phyloP scores from a whole-genome alignment of 2,329 filamentous ascomycete species.

The Metarhizium anisopliae region DNA sequence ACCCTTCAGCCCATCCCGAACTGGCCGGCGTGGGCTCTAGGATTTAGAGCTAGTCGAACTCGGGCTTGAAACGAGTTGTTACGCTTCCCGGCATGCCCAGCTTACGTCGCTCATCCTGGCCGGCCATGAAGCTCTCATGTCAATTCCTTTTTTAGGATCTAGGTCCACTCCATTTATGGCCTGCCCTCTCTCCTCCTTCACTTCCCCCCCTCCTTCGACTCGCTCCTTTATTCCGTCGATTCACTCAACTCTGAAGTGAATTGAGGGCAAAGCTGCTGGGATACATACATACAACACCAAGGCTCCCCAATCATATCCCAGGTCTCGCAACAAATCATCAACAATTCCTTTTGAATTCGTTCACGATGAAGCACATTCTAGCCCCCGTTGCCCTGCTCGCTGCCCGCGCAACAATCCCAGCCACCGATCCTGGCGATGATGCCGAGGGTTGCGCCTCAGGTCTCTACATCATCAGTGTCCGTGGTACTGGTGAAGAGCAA shows the following conservation, averaged over 20 bases:
- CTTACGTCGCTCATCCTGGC: too few species aligned
- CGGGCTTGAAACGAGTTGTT: too few species aligned
- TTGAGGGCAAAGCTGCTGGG: neutral
- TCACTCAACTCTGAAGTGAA: neutral
- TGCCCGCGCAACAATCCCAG: slow-evolving; percentile 12
- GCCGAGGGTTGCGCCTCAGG: slow-evolving; percentile 24
- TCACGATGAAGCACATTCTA: slow-evolving; percentile 7
- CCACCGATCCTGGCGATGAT: slow-evolving; percentile 15
- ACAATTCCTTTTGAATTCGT: neutral
- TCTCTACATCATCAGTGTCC: slow-evolving; percentile 30
- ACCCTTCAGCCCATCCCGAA: neutral
- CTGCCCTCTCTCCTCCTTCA: neutral
- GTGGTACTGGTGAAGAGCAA: slow-evolving; percentile 26
- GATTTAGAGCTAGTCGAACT: too few species aligned
- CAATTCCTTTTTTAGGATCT: neutral
- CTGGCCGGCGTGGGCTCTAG: neutral
- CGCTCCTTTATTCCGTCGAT: too few species aligned
- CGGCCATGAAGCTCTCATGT: too few species aligned
- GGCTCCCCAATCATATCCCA: neutral
- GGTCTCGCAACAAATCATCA: neutral
- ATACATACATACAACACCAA: neutral
- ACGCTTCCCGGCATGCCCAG: too few species aligned
- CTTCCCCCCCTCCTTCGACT: neutral
- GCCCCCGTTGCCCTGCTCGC: slow-evolving; percentile 9
- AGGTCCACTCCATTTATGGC: neutral